Percentiles rank a stretch among this genome's conserved stretches.
Evolutionary conservation across 805 yeast genomes (phyloP).

Genomic region (Pichia kluyveri): DNA sequence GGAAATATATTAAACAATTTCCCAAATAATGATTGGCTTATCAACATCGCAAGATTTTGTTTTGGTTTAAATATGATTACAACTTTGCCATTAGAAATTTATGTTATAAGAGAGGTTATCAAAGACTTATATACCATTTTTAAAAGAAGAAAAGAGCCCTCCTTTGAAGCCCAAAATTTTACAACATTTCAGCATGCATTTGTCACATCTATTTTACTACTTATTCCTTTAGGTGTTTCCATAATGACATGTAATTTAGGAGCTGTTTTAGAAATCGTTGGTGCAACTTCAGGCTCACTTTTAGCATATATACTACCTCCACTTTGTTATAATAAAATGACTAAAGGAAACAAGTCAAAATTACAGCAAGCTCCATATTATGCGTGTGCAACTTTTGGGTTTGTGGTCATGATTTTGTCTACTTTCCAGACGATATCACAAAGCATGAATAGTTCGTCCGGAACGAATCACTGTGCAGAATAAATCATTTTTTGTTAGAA

Average conservation of each 20-base stretch:
- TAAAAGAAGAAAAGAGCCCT: conserved; percentile 13
- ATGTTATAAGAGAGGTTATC: conserved; percentile 84
- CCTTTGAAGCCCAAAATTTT: conserved; percentile 16
- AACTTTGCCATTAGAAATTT: conserved; percentile 83
- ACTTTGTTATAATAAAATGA: conserved; percentile 62
- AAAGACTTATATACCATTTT: conserved; percentile 42
- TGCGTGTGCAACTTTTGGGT: conserved; percentile 61
- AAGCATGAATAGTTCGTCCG: conserved; percentile 29
- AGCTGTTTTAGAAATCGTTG: conserved; percentile 79
- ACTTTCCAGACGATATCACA: conserved; percentile 59
- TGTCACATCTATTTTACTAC: conserved; percentile 57
- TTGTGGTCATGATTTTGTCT: conserved; percentile 70
- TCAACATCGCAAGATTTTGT: conserved; percentile 82
- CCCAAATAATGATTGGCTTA: conserved; percentile 60
- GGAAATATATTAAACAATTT: conserved; percentile 89
- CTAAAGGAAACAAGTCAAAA: conserved; percentile 33
- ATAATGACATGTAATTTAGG: conserved; percentile 83
- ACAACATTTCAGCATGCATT: conserved; percentile 44
- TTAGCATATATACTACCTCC: conserved; percentile 94
- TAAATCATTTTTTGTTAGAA: conserved; percentile 1
- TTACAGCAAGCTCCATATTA: conserved; percentile 47
- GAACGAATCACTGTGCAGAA: conserved; percentile 40
- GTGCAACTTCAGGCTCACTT: conserved; percentile 86
- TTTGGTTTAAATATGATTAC: conserved; percentile 91
- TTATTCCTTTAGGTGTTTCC: conserved; percentile 66